Evolutionary conservation across 2,329 filamentous ascomycete genomes (phyloP).

Genomic region (Aspergillus neotritici): DNA sequence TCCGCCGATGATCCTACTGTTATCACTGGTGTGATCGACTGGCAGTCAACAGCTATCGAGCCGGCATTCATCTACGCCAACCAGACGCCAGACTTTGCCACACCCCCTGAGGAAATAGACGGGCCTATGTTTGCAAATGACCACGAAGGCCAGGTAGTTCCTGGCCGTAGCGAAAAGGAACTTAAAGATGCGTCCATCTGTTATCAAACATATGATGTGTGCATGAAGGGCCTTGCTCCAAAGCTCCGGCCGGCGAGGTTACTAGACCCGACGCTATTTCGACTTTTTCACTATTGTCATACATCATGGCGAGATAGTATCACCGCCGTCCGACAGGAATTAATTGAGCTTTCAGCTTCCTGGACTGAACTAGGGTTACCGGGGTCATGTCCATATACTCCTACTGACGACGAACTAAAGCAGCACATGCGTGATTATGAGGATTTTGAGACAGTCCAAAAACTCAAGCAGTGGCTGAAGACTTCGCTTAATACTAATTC

Average conservation of each 20-base stretch:
- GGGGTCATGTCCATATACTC: constrained; percentile 22
- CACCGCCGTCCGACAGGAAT: constrained; percentile 24
- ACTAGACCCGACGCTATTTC: constrained; percentile 24
- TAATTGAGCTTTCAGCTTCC: constrained; percentile 24
- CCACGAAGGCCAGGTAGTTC: constrained; percentile 5
- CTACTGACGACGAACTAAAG: constrained; percentile 20
- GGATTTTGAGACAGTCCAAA: constrained; percentile 26
- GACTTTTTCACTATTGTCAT: constrained; percentile 28
- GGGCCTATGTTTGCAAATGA: constrained; percentile 11
- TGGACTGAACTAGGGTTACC: constrained; percentile 23
- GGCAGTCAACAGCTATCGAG: constrained; percentile 28
- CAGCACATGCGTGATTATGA: constrained; percentile 24
- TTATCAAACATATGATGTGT: constrained; percentile 26
- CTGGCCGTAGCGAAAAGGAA: constrained; percentile 9
- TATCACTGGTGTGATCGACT: constrained; percentile 31
- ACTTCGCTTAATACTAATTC: constrained; percentile 23
- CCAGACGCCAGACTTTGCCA: constrained; percentile 25
- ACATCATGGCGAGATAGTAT: constrained; percentile 26
- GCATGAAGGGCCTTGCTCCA: constrained; percentile 17
- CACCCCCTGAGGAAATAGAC: constrained; percentile 9
- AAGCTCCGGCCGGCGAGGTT: constrained; percentile 22
- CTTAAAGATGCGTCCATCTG: constrained; percentile 25
- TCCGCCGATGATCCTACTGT: constrained; percentile 24
- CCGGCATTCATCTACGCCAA: constrained; percentile 28
- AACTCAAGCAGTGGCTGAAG: constrained; percentile 25